phyloP scores from a whole-genome alignment of 1,284 basidiomycete species.

The Gymnopus androsaceus region DNA sequence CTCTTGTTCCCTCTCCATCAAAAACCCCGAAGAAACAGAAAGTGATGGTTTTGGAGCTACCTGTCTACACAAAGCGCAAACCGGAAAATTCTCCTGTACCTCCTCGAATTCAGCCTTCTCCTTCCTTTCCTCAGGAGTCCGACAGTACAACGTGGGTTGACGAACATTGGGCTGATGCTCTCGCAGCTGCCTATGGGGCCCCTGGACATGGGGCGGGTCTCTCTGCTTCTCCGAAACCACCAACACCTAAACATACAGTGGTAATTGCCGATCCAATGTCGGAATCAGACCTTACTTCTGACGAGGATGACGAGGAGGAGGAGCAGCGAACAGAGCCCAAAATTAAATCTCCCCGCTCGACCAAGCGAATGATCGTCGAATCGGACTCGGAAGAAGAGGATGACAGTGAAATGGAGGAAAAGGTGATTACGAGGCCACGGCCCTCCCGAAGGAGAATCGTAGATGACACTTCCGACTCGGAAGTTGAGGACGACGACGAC shows the following conservation, averaged over 20 bases:
- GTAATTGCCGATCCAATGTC: neutral
- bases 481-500: neutral
- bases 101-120: too few species aligned
- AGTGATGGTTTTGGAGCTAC: neutral
- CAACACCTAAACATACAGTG: neutral
- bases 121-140: neutral
- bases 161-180: neutral
- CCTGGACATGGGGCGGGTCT: neutral
- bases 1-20: neutral
- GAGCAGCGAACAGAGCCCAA: neutral
- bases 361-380: conserved; percentile 1
- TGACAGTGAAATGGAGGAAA: neutral
- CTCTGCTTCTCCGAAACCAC: neutral
- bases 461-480: neutral
- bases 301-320: neutral
- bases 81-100: neutral
- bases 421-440: neutral
- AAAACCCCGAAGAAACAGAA: neutral
- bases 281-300: neutral
- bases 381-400: conserved; percentile 1
- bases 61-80: neutral
- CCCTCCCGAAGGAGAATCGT: neutral
- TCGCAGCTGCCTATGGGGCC: conserved; percentile 1
- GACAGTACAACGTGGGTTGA: neutral
- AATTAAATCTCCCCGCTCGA: neutral